These are phyloP conservation scores for Debaryomycetaceae sp. DNA, from an alignment of 1,139 yeast genomes.

Conservation along the genomic window DNA sequence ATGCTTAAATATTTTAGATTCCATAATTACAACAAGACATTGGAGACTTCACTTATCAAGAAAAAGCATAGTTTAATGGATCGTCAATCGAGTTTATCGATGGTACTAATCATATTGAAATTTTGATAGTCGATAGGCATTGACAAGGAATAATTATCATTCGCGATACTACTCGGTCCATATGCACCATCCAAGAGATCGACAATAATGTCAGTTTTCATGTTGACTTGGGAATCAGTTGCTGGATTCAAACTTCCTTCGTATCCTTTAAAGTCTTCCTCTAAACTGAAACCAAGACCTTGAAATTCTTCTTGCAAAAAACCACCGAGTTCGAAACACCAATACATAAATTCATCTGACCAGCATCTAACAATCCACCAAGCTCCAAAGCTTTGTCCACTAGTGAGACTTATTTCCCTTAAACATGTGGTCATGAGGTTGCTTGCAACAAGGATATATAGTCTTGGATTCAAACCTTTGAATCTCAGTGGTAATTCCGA, in stretches of 20 bases:
- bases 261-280: not conserved
- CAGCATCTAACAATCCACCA: constrained; percentile 82
- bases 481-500: constrained; percentile 46
- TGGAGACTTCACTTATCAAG: no score
- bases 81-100: not conserved
- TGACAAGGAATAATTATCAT: not conserved
- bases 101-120: not conserved
- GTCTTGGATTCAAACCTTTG: constrained; percentile 49
- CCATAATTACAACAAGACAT: no score
- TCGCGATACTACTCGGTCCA: constrained; percentile 10
- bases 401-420: constrained; percentile 56
- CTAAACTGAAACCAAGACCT: not conserved
- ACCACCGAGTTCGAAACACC: constrained; percentile 71
- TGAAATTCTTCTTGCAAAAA: constrained; percentile 41
- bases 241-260: not conserved
- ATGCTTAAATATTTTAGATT: no score
- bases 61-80: no score
- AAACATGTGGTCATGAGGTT: constrained; percentile 62
- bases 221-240: not conserved
- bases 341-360: constrained; percentile 69
- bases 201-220: constrained; percentile 10
- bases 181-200: constrained; percentile 27
- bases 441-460: constrained; percentile 53
- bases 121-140: not conserved
- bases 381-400: constrained; percentile 63